These are phyloP conservation scores for Aulographum hederae DNA, from an alignment of 2,329 filamentous ascomycete genomes.

Conservation along the genomic window DNA sequence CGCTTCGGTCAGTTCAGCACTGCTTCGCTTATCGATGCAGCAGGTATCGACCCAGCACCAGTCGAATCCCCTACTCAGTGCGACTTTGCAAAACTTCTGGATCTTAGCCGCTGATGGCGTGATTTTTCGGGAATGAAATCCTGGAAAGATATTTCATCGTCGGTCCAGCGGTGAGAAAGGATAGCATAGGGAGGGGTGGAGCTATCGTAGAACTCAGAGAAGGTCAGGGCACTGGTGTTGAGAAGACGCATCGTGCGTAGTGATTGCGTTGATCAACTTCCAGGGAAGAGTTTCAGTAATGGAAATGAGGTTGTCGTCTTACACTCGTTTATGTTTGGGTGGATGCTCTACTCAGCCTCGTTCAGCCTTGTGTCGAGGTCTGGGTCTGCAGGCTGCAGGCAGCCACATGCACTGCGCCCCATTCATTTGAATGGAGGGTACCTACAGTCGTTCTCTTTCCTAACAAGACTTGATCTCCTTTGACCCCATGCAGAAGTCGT, in stretches of 20 bases:
- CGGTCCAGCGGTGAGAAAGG: neutral
- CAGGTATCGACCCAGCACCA: neutral
- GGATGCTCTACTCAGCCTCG: too few species aligned
- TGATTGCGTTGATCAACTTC: too few species aligned
- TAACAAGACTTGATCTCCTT: too few species aligned
- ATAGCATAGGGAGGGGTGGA: neutral
- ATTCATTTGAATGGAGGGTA: too few species aligned
- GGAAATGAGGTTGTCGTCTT: too few species aligned
- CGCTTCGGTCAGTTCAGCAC: slow-evolving; percentile 8
- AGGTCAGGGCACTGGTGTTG: neutral
- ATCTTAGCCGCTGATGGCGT: neutral
- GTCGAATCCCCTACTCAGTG: neutral
- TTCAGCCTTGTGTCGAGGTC: too few species aligned
- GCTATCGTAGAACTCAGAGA: neutral
- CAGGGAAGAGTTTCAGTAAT: too few species aligned
- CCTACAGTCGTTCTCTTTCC: too few species aligned
- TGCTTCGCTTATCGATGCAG: slow-evolving; percentile 9
- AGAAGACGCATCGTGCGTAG: neutral
- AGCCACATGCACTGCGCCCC: too few species aligned
- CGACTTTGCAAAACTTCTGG: neutral
- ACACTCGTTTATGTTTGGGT: too few species aligned
- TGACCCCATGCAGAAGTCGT: too few species aligned
- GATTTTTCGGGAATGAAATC: neutral
- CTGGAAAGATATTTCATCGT: neutral
- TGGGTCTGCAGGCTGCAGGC: too few species aligned